phyloP scores from a whole-genome alignment of 1,139 yeast genomes.

The Arxiozyma slooffiae region DNA sequence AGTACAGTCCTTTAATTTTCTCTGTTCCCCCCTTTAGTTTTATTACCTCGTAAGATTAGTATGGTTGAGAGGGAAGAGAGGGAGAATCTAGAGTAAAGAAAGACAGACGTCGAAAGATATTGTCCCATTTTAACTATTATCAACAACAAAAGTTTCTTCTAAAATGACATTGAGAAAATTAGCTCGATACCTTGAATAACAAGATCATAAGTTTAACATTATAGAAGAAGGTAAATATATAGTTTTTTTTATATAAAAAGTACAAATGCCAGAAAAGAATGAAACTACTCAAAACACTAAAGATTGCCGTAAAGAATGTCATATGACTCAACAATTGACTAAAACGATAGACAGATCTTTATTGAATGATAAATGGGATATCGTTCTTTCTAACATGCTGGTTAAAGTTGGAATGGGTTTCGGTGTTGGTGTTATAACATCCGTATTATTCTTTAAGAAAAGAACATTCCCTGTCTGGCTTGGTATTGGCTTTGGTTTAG shows the following conservation, averaged over 20 bases:
- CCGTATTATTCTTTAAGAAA: conserved; percentile 85
- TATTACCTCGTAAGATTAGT: too few species aligned
- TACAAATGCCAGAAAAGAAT: conserved; percentile 6
- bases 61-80: too few species aligned
- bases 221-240: neutral
- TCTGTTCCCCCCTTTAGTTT: too few species aligned
- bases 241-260: neutral
- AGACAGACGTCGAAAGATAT: too few species aligned
- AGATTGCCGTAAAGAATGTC: neutral
- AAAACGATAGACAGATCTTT: conserved; percentile 32
- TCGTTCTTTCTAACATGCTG: conserved; percentile 84
- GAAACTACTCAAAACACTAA: neutral
- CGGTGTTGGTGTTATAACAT: conserved; percentile 91
- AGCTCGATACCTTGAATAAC: too few species aligned
- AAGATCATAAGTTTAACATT: neutral
- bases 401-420: conserved; percentile 97
- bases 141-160: too few species aligned
- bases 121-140: too few species aligned
- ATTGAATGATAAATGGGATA: conserved; percentile 90
- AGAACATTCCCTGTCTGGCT: conserved; percentile 96
- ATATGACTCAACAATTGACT: neutral
- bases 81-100: too few species aligned
- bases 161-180: too few species aligned
- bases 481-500: conserved; percentile 92
- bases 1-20: too few species aligned